Conservation (phyloP, 2,329 filamentous ascomycete genomes). For the Raffaelea ambrosiae region DNA sequence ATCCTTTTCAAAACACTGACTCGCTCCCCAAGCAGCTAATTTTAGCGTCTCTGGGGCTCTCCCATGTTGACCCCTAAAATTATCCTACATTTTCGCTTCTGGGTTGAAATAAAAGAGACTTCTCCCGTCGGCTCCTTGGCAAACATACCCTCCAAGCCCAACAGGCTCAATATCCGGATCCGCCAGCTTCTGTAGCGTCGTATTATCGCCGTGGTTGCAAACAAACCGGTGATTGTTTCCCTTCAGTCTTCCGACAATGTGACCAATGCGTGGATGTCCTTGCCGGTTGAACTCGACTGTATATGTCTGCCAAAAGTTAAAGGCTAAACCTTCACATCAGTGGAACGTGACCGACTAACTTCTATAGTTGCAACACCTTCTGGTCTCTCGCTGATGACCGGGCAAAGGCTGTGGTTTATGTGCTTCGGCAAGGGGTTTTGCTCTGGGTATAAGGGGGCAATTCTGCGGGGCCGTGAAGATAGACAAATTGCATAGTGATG, state of each 20-base stretch:
- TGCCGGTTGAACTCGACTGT: constrained; percentile 2
- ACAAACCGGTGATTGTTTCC: constrained; percentile 1
- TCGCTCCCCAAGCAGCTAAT: too few relatives aligned
- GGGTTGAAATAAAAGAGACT: constrained; percentile 4
- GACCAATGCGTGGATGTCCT: background rate
- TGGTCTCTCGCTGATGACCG: background rate
- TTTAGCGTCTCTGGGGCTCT: too few relatives aligned
- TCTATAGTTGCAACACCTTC: constrained; percentile 2
- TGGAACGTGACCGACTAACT: background rate
- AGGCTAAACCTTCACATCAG: too few relatives aligned
- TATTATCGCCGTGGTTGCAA: constrained; percentile 4
- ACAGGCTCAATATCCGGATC: constrained; percentile 4
- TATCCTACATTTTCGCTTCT: constrained; percentile 3
- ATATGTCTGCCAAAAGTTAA: too few relatives aligned
- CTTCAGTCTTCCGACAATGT: constrained; percentile 2
- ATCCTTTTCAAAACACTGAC: too few relatives aligned
- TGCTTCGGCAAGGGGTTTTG: constrained; percentile 3
- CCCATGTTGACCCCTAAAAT: too few relatives aligned
- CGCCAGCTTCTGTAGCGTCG: constrained; percentile 2
- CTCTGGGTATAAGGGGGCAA: background rate
- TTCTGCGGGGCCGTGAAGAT: background rate
- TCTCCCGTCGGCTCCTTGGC: constrained; percentile 4
- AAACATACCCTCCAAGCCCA: background rate
- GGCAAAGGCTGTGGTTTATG: background rate
- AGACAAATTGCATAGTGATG: constrained; percentile 7